phyloP scores from a whole-genome alignment of 768 basidiomycete species.

The Fomitopsis serialis region DNA sequence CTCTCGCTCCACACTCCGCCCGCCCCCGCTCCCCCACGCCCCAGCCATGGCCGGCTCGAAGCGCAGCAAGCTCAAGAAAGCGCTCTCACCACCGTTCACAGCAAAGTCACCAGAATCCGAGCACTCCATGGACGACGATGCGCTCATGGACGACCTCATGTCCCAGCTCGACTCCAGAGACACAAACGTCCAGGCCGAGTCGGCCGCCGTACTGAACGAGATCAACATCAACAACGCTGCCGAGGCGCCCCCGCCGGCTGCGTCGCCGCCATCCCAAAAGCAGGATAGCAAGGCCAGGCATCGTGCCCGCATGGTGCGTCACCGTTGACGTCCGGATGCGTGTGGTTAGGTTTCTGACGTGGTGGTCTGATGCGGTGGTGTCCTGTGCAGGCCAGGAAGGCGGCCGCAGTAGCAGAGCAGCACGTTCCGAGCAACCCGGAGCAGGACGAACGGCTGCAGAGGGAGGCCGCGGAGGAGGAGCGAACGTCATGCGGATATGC shows the following conservation, averaged over 20 bases:
- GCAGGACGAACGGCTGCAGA: conserved; percentile 52
- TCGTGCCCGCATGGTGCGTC: conserved; percentile 63
- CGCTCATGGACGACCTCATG: conserved; percentile 70
- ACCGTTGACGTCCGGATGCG: too few relatives aligned
- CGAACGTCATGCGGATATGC: conserved; percentile 56
- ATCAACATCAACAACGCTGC: conserved; percentile 34
- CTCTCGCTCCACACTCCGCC: neutral
- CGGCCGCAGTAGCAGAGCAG: conserved; percentile 53
- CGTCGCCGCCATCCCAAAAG: conserved; percentile 24
- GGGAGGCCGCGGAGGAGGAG: conserved; percentile 66
- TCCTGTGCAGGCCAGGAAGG: conserved; percentile 58
- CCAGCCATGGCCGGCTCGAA: conserved; percentile 11
- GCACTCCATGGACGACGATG: conserved; percentile 45
- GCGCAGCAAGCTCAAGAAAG: conserved; percentile 56
- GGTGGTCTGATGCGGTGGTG: neutral
- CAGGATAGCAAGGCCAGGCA: conserved; percentile 57
- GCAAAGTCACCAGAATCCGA: conserved; percentile 20
- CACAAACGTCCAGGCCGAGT: conserved; percentile 41
- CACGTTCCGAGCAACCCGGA: conserved; percentile 49
- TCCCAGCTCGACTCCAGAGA: conserved; percentile 70
- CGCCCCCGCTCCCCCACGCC: too few relatives aligned
- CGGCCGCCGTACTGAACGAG: conserved; percentile 43
- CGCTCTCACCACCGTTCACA: conserved; percentile 22
- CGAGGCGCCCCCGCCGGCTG: conserved; percentile 12
- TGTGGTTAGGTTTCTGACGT: neutral